phyloP scores from a whole-genome alignment of 495 filamentous ascomycete genomes.

The Penicillium flavigenum region DNA sequence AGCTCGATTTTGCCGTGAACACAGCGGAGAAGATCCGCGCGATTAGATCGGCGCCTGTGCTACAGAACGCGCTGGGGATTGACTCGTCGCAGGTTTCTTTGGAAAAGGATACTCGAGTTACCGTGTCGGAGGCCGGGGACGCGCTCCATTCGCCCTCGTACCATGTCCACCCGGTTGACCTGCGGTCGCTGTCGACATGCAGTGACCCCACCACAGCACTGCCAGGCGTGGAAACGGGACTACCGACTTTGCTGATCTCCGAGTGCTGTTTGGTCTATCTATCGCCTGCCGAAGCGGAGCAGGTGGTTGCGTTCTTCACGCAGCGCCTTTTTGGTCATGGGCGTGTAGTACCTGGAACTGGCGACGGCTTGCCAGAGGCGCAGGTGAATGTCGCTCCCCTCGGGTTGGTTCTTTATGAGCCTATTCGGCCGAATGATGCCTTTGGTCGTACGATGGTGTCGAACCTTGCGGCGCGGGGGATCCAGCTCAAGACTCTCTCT shows the following conservation, averaged over 20 bases:
- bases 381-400: constrained; percentile 38
- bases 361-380: neutral
- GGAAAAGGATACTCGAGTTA: constrained; percentile 19
- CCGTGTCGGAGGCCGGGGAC: constrained; percentile 39
- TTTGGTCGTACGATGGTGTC: constrained; percentile 90
- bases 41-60: constrained; percentile 45
- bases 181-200: constrained; percentile 56
- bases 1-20: constrained; percentile 84
- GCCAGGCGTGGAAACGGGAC: constrained; percentile 45
- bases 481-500: constrained; percentile 78
- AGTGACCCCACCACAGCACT: constrained; percentile 24
- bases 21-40: constrained; percentile 60
- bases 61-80: constrained; percentile 36
- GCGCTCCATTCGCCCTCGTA: constrained; percentile 54
- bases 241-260: constrained; percentile 82
- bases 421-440: constrained; percentile 74
- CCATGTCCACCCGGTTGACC: constrained; percentile 77
- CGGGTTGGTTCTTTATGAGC: constrained; percentile 82
- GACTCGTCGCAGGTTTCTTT: constrained; percentile 6
- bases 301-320: constrained; percentile 67
- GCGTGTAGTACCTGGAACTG: constrained; percentile 1
- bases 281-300: constrained; percentile 55
- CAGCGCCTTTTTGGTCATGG: constrained; percentile 42
- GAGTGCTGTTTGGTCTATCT: constrained; percentile 96
- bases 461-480: constrained; percentile 82